phyloP scores from a whole-genome alignment of 2,329 filamentous ascomycete species.

The Verticillium alfalfae region DNA sequence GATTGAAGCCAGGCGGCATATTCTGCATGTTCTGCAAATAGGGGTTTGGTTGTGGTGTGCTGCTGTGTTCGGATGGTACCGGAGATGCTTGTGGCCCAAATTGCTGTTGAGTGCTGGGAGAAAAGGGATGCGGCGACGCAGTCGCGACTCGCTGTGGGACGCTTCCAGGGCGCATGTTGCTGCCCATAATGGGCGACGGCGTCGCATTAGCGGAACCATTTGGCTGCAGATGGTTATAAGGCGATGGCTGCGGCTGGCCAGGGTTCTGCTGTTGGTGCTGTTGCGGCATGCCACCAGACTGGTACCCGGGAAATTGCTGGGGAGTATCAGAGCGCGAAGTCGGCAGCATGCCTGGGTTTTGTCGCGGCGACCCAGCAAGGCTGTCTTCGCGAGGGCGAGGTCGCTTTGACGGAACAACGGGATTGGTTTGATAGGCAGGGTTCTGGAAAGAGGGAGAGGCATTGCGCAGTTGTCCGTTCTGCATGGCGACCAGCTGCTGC shows the following conservation, averaged over 20 bases:
- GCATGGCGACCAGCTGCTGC: conserved; percentile 58
- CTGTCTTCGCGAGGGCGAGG: conserved; percentile 77
- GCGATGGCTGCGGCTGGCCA: conserved; percentile 58
- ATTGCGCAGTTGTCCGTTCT: conserved; percentile 80
- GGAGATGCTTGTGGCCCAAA: conserved; percentile 70
- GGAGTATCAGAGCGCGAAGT: conserved; percentile 90
- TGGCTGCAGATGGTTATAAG: conserved; percentile 77
- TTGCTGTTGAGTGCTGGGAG: conserved; percentile 62
- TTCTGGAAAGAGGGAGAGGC: conserved; percentile 74
- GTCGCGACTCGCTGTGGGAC: conserved; percentile 81
- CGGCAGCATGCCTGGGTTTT: conserved; percentile 67
- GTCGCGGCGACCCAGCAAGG: conserved; percentile 74
- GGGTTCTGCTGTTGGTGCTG: conserved; percentile 23
- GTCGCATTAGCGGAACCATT: conserved; percentile 79
- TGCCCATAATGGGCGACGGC: conserved; percentile 87
- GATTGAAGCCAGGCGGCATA: conserved; percentile 54
- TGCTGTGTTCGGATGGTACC: conserved; percentile 67
- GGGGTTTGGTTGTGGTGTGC: conserved; percentile 68
- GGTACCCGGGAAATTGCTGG: conserved; percentile 72
- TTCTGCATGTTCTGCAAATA: conserved; percentile 49
- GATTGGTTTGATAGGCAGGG: conserved; percentile 75
- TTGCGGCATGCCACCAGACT: conserved; percentile 55
- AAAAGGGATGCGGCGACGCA: conserved; percentile 87
- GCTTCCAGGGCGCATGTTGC: conserved; percentile 66
- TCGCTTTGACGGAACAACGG: conserved; percentile 86